Percentiles rank a stretch among this genome's conserved stretches.
Evolutionary conservation across 345 rosid genomes (phyloP).

Genomic region (Euphorbia peplus): DNA sequence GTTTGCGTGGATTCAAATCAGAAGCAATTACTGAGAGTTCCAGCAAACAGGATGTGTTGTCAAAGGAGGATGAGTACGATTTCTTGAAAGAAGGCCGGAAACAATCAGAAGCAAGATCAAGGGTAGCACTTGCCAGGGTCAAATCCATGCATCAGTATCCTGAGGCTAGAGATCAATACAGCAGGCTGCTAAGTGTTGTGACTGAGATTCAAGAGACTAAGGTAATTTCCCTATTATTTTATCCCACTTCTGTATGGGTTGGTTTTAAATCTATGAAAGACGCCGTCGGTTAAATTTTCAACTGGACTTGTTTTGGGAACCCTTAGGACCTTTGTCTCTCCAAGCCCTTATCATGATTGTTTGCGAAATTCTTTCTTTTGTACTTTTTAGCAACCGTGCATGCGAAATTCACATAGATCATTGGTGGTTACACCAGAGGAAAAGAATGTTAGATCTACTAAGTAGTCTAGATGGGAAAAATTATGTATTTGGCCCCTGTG

Average conservation of each 20-base stretch:
- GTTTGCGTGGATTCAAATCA: conserved; percentile 79
- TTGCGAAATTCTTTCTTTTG: background rate
- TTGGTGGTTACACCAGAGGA: background rate
- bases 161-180: conserved; percentile 87
- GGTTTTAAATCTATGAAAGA: background rate
- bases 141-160: conserved; percentile 91
- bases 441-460: no score
- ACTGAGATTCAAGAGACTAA: conserved; percentile 69
- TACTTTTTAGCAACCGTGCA: background rate
- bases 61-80: conserved; percentile 73
- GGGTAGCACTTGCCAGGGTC: conserved; percentile 79
- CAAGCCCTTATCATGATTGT: background rate
- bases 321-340: no score
- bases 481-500: no score
- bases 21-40: conserved; percentile 46
- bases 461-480: no score
- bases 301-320: no score
- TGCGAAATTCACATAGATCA: background rate
- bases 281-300: no score
- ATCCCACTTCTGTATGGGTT: background rate
- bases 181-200: conserved; percentile 70
- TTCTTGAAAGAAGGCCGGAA: conserved; percentile 80
- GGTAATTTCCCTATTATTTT: conserved; percentile 38
- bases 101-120: conserved; percentile 79
- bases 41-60: conserved; percentile 35